These are phyloP conservation scores for Discostella stelligeroides DNA, from an alignment of 108 stramenopile species.

Conservation along the genomic window DNA sequence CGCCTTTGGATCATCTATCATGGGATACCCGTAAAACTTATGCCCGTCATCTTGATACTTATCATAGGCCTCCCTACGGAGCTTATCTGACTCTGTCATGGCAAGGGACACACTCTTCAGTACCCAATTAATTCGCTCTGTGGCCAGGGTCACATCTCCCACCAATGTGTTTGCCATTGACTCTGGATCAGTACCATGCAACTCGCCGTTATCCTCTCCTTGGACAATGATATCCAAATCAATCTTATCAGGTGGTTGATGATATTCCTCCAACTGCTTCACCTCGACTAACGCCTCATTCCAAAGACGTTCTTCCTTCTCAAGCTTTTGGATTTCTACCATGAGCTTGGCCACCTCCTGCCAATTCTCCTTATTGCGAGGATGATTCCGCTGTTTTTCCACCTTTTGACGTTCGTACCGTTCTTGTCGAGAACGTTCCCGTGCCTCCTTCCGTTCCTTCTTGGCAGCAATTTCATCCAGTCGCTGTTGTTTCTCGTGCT, in stretches of 20 bases:
- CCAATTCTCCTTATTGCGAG: conserved; percentile 53
- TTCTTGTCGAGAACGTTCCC: conserved; percentile 26
- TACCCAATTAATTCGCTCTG: conserved; percentile 45
- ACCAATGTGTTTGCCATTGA: conserved; percentile 32
- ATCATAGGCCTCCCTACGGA: conserved; percentile 44
- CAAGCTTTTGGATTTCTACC: conserved; percentile 48
- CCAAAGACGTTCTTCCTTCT: conserved; percentile 48
- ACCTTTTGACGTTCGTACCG: conserved; percentile 25
- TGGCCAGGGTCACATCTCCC: conserved; percentile 47
- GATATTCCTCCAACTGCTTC: conserved; percentile 34
- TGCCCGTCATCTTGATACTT: conserved; percentile 48
- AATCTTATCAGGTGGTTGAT: conserved; percentile 31
- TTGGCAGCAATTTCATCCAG: conserved; percentile 7
- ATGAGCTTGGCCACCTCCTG: conserved; percentile 43
- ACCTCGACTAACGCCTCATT: conserved; percentile 37
- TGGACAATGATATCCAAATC: conserved; percentile 32
- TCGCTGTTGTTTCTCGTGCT: conserved; percentile 24
- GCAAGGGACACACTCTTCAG: conserved; percentile 40
- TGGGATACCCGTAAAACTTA: conserved; percentile 45
- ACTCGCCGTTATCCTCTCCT: not conserved
- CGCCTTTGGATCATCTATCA: conserved; percentile 42
- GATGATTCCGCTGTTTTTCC: conserved; percentile 36
- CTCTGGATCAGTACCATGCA: conserved; percentile 25
- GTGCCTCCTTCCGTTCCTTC: conserved; percentile 32
- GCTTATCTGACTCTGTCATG: conserved; percentile 50